Conservation (phyloP, 208 protist species). For the Wallacemonas sp. region DNA sequence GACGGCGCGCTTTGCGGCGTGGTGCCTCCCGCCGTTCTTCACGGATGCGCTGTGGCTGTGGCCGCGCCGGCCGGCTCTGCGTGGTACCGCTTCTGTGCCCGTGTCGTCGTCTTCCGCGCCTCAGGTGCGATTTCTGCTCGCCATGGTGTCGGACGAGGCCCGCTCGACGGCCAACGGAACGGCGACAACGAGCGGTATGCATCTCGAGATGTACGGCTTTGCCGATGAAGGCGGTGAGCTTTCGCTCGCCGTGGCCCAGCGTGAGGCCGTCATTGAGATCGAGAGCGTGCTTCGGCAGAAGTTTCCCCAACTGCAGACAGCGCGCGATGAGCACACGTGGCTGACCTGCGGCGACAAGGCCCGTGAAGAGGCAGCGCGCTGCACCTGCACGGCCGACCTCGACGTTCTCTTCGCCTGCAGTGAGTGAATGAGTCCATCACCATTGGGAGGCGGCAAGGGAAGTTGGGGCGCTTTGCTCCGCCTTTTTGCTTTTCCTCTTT, state of each 20-base stretch:
- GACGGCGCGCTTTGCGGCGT: not conserved
- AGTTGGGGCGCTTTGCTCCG: too few species aligned
- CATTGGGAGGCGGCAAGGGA: not conserved
- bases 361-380: not conserved
- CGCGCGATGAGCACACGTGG: not conserved
- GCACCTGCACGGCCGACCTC: not conserved
- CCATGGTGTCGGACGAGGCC: not conserved
- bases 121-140: not conserved
- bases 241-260: not conserved
- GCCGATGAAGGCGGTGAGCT: not conserved
- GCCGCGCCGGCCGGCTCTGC: not conserved
- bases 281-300: slow-evolving; percentile 12
- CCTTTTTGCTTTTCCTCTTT: not conserved
- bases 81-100: not conserved
- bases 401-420: slow-evolving; percentile 10
- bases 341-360: not conserved
- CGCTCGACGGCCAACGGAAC: too few species aligned
- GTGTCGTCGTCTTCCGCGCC: too few species aligned
- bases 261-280: slow-evolving; percentile 8
- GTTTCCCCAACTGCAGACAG: not conserved
- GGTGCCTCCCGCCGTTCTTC: slow-evolving; percentile 3
- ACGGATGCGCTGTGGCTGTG: slow-evolving; percentile 9
- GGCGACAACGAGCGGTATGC: too few species aligned
- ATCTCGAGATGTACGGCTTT: slow-evolving; percentile 11
- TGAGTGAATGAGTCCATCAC: not conserved